These are phyloP conservation scores for Apiotrichum montevideense DNA, from an alignment of 1,284 basidiomycete species.

Conservation along the genomic window DNA sequence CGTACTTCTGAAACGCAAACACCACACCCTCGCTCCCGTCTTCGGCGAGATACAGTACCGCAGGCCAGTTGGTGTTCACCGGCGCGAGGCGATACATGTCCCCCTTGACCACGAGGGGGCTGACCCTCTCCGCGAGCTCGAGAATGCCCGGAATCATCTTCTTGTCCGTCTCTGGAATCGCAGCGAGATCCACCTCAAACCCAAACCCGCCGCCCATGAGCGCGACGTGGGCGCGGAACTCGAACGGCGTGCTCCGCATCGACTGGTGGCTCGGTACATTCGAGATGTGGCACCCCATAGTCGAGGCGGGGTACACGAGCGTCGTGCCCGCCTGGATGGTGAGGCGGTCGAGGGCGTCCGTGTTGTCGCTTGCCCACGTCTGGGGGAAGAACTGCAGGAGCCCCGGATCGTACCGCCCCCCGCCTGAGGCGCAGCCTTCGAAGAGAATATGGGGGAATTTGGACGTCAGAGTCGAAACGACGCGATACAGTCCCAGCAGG, in stretches of 20 bases:
- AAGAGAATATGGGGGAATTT: conserved; percentile 30
- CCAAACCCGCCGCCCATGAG: conserved; percentile 37
- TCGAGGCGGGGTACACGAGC: conserved; percentile 26
- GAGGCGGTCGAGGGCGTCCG: conserved; percentile 30
- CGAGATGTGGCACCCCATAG: conserved; percentile 31
- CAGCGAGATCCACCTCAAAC: conserved; percentile 29
- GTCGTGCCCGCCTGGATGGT: conserved; percentile 31
- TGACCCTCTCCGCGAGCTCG: conserved; percentile 19
- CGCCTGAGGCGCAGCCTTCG: conserved; percentile 37
- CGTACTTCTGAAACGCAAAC: no score
- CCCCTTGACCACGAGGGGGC: conserved; percentile 24
- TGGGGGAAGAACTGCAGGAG: conserved; percentile 31
- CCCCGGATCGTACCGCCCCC: conserved; percentile 32
- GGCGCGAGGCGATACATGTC: conserved; percentile 27
- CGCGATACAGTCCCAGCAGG: conserved; percentile 34
- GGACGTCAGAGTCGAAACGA: conserved; percentile 23
- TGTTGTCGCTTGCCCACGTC: conserved; percentile 34
- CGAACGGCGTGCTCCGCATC: conserved; percentile 24
- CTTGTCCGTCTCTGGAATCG: conserved; percentile 19
- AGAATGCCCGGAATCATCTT: conserved; percentile 17
- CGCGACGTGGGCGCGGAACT: conserved; percentile 37
- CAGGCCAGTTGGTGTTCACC: conserved; percentile 24
- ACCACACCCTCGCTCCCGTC: no score
- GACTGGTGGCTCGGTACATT: conserved; percentile 31
- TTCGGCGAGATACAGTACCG: conserved; percentile 16